Conservation (phyloP, 108 stramenopile species). For the Skeletonema marinoi region DNA sequence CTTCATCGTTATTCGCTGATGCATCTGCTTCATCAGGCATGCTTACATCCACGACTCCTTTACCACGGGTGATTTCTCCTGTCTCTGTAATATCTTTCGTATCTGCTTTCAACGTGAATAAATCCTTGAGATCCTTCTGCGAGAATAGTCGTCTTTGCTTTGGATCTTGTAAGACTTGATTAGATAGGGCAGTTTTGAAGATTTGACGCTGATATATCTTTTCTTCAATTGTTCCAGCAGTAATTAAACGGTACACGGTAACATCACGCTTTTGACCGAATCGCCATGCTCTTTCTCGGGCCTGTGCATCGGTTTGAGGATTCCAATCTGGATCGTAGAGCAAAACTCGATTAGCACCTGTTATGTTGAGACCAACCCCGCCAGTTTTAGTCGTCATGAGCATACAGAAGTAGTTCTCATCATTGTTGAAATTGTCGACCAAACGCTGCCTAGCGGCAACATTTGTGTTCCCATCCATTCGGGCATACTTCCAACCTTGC, state of each 20-base stretch:
- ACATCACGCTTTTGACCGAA: constrained; percentile 82
- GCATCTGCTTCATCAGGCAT: constrained; percentile 17
- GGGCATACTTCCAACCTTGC: constrained; percentile 83
- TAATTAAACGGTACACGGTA: constrained; percentile 84
- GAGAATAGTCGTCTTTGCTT: constrained; percentile 90
- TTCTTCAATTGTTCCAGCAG: constrained; percentile 90
- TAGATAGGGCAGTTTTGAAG: constrained; percentile 95
- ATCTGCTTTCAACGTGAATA: constrained; percentile 90
- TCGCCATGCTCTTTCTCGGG: constrained; percentile 94
- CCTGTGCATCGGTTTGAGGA: constrained; percentile 93
- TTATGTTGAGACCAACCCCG: constrained; percentile 88
- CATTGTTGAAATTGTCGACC: constrained; percentile 92
- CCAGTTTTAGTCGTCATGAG: constrained; percentile 97
- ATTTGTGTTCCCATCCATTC: constrained; percentile 96
- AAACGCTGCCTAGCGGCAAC: constrained; percentile 84
- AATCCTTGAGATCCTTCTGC: constrained; percentile 82
- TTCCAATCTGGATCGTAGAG: constrained; percentile 97
- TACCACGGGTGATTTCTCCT: constrained; percentile 64
- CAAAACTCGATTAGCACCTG: constrained; percentile 73
- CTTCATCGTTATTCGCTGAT: constrained; percentile 13
- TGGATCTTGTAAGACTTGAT: constrained; percentile 90
- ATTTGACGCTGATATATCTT: constrained; percentile 99
- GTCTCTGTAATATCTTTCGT: constrained; percentile 67
- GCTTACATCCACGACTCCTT: constrained; percentile 58
- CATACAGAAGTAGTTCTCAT: constrained; percentile 85